Conservation (phyloP, 2,329 filamentous ascomycete species). For the Monilinia laxa region DNA sequence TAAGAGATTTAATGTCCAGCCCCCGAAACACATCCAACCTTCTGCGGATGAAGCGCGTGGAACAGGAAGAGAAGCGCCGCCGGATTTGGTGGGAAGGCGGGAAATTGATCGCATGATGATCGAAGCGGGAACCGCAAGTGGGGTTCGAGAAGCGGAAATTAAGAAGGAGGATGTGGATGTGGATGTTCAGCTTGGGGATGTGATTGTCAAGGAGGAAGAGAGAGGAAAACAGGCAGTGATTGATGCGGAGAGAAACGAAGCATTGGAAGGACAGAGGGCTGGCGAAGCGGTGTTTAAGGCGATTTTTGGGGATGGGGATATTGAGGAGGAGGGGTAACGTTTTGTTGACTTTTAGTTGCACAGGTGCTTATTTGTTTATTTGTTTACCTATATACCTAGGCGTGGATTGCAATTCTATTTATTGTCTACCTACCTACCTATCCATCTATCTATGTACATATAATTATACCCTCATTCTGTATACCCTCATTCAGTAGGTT, state of each 20-base stretch:
- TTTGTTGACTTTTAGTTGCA: too few relatives aligned
- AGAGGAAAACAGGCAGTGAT: constrained; percentile 45
- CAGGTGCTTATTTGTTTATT: too few relatives aligned
- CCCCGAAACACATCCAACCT: constrained; percentile 65
- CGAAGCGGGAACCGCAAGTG: constrained; percentile 43
- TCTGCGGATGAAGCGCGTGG: constrained; percentile 39
- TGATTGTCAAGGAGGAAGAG: not conserved
- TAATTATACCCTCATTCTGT: too few relatives aligned
- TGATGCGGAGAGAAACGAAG: constrained; percentile 75
- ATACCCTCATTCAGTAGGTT: too few relatives aligned
- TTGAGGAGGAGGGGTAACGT: constrained; percentile 48
- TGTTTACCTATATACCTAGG: too few relatives aligned
- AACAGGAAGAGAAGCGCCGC: constrained; percentile 31
- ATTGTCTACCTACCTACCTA: too few relatives aligned
- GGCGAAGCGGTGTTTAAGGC: constrained; percentile 82
- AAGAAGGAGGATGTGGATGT: constrained; percentile 23
- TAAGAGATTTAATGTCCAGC: constrained; percentile 87
- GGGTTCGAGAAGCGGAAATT: constrained; percentile 37
- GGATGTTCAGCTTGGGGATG: not conserved
- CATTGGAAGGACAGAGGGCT: constrained; percentile 70
- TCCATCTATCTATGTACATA: too few relatives aligned
- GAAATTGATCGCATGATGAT: constrained; percentile 56
- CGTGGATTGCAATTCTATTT: too few relatives aligned
- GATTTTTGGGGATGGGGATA: constrained; percentile 89
- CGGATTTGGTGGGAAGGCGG: constrained; percentile 53